Conservation (phyloP, 305 asterid species). For the Rubia occidens region DNA sequence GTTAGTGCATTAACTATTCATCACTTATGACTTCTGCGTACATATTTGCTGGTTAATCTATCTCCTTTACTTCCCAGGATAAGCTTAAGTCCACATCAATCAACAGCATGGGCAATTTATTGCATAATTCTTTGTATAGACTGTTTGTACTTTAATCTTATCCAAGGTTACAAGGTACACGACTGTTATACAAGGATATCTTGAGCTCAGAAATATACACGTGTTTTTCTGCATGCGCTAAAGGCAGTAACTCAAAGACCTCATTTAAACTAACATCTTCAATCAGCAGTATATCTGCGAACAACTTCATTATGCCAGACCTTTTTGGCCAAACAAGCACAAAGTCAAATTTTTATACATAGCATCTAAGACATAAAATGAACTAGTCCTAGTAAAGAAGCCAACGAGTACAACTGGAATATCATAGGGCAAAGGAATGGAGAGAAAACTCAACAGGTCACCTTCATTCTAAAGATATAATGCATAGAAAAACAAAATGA, state of each 20-base stretch:
- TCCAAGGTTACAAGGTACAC: too few relatives aligned
- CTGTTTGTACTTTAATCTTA: background rate
- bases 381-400: background rate
- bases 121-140: too few relatives aligned
- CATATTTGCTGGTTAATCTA: background rate
- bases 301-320: background rate
- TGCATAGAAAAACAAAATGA: conserved; percentile 6
- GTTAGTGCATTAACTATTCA: background rate
- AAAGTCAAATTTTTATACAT: background rate
- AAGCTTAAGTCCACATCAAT: background rate
- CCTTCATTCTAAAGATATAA: conserved; percentile 6
- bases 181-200: background rate
- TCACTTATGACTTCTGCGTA: background rate
- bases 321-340: conserved; percentile 8
- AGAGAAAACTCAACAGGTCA: background rate
- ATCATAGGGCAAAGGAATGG: background rate
- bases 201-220: background rate
- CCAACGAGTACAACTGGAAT: background rate
- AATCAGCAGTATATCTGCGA: background rate
- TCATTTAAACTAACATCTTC: background rate
- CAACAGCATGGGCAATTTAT: too few relatives aligned
- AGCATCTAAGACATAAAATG: background rate
- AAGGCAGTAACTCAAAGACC: background rate
- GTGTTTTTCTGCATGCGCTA: background rate
- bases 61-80: background rate